Percentiles rank a stretch among this genome's conserved stretches.
Conservation (phyloP, 1,284 basidiomycete genomes). For the Rhodotorula sp. region DNA sequence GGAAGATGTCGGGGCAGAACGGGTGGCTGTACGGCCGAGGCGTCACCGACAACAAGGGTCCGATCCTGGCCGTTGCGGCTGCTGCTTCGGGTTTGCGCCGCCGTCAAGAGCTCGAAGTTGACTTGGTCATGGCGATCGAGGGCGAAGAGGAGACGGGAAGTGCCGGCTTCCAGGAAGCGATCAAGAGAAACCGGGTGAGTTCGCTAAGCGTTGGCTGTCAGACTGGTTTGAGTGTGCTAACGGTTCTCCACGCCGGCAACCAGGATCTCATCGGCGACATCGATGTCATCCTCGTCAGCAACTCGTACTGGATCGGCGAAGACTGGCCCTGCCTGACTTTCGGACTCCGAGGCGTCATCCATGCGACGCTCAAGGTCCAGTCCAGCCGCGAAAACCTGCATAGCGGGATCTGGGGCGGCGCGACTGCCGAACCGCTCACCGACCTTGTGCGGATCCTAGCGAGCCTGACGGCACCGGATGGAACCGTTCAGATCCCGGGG, state of each 20-base stretch:
- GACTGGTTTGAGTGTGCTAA: no score
- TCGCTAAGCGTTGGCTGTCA: neutral
- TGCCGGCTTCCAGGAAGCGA: slow-evolving; percentile 73
- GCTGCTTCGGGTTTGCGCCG: slow-evolving; percentile 79
- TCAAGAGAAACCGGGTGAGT: slow-evolving; percentile 69
- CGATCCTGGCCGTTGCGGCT: slow-evolving; percentile 84
- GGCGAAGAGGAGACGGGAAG: slow-evolving; percentile 96
- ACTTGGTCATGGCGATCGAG: slow-evolving; percentile 87
- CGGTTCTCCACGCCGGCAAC: neutral
- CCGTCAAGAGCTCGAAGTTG: slow-evolving; percentile 70
- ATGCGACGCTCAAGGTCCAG: slow-evolving; percentile 64
- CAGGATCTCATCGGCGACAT: slow-evolving; percentile 75
- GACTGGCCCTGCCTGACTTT: slow-evolving; percentile 94
- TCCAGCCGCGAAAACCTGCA: slow-evolving; percentile 67
- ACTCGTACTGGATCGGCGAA: slow-evolving; percentile 96
- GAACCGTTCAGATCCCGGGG: slow-evolving; percentile 60
- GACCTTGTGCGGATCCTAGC: slow-evolving; percentile 73
- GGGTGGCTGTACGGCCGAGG: slow-evolving; percentile 94
- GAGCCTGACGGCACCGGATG: slow-evolving; percentile 61
- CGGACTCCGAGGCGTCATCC: slow-evolving; percentile 80
- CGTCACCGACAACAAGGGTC: slow-evolving; percentile 63
- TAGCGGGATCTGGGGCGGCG: slow-evolving; percentile 90
- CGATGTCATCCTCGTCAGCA: slow-evolving; percentile 79
- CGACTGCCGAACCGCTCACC: slow-evolving; percentile 33
- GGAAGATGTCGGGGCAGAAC: slow-evolving; percentile 74